Percentiles rank a stretch among this genome's conserved stretches.
phyloP scores from a whole-genome alignment of 208 protist genomes.

The Kentomonas sorsogonicus region DNA sequence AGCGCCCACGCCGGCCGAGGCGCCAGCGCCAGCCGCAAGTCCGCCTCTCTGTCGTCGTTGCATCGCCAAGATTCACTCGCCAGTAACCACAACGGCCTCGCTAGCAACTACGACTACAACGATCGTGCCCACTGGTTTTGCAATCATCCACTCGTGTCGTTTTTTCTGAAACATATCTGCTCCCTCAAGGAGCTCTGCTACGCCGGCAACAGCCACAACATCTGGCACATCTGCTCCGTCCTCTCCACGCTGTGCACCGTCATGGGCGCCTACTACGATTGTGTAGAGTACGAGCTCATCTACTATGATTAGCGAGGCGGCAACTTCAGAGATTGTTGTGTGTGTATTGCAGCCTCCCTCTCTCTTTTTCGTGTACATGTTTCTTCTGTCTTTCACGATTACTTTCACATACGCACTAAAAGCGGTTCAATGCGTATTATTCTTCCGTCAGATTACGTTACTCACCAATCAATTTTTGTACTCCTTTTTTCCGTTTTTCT shows the following conservation, averaged over 20 bases:
- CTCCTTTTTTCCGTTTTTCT: conserved; percentile 6
- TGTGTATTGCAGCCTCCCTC: background rate
- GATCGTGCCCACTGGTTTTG: no score
- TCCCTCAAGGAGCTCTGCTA: conserved; percentile 60
- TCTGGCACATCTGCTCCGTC: conserved; percentile 62
- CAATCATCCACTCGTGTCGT: no score
- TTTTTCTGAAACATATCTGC: no score
- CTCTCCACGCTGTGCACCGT: conserved; percentile 39
- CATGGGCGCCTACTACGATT: conserved; percentile 59
- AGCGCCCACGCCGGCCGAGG: no score
- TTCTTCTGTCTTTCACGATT: conserved; percentile 11
- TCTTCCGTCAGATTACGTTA: conserved; percentile 1
- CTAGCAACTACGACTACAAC: no score
- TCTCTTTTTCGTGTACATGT: conserved; percentile 1
- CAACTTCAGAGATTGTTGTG: conserved; percentile 1
- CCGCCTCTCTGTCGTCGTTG: no score
- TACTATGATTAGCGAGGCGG: conserved; percentile 20
- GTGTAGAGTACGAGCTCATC: conserved; percentile 49
- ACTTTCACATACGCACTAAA: background rate
- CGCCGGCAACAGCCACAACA: conserved; percentile 55
- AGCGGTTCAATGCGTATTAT: conserved; percentile 5
- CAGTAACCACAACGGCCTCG: no score
- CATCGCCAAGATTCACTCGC: no score
- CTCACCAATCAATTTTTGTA: conserved; percentile 3
- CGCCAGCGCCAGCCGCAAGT: no score